Percentiles rank a stretch among this genome's conserved stretches.
Conservation (phyloP, 202 grass and related monocot genomes). For the Cymbopogon flexuosus region DNA sequence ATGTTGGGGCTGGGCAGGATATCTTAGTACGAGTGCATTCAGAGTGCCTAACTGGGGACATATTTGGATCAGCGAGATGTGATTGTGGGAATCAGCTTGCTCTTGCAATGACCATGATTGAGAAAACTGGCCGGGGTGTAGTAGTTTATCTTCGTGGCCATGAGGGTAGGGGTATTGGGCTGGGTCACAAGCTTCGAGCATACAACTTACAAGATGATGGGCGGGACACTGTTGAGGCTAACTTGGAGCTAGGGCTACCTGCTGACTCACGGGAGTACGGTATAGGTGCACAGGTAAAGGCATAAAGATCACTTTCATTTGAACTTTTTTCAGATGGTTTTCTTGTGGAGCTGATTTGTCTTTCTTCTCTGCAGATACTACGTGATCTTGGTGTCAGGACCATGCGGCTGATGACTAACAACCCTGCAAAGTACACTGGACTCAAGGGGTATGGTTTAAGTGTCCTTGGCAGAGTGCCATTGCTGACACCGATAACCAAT, state of each 20-base stretch:
- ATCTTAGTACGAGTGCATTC: constrained; percentile 87
- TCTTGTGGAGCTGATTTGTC: background rate
- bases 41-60: constrained; percentile 88
- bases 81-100: constrained; percentile 81
- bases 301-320: background rate
- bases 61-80: constrained; percentile 89
- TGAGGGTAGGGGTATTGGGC: constrained; percentile 87
- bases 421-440: constrained; percentile 79
- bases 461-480: constrained; percentile 62
- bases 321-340: constrained; percentile 5
- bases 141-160: constrained; percentile 90
- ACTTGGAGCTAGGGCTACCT: constrained; percentile 82
- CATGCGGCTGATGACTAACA: constrained; percentile 92
- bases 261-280: constrained; percentile 89
- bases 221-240: constrained; percentile 89
- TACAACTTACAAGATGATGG: constrained; percentile 92
- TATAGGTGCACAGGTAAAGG: constrained; percentile 78
- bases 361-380: constrained; percentile 54
- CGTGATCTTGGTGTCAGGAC: constrained; percentile 76
- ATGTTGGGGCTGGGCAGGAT: constrained; percentile 90
- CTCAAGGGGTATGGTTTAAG: constrained; percentile 91
- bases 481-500: constrained; percentile 86
- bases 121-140: constrained; percentile 78
- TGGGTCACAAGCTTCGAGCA: constrained; percentile 90
- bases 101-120: constrained; percentile 81